These are phyloP conservation scores for Ophiostoma novo-ulmi DNA, from an alignment of 2,329 filamentous ascomycete genomes.

Conservation along the genomic window DNA sequence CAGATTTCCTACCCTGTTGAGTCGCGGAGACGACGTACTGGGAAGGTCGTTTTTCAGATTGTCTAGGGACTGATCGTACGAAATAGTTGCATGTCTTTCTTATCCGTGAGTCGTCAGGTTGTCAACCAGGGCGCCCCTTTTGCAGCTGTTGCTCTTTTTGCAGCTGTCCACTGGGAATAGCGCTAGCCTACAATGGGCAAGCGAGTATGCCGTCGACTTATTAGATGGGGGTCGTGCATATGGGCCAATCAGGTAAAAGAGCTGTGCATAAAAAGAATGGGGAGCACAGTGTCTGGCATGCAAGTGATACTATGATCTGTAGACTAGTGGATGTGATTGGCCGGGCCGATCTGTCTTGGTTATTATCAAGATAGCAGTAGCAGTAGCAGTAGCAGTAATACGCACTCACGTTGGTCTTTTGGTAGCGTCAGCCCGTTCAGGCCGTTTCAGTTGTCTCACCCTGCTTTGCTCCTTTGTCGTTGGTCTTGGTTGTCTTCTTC, in stretches of 20 bases:
- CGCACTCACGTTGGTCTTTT: neutral
- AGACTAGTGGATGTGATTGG: constrained; percentile 15
- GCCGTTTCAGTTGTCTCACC: constrained; percentile 5
- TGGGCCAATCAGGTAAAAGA: neutral
- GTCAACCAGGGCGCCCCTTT: neutral
- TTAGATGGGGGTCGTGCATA: constrained; percentile 13
- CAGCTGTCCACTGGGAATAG: neutral
- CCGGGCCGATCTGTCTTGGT: constrained; percentile 4
- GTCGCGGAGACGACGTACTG: neutral
- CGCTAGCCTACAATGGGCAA: constrained; percentile 16
- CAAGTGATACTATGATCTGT: neutral
- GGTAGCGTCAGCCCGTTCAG: neutral
- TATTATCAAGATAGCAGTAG: neutral
- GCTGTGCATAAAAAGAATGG: neutral
- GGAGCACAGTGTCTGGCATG: neutral
- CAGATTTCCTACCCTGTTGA: neutral
- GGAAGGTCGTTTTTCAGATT: neutral
- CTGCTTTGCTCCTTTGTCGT: neutral
- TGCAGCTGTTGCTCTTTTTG: neutral
- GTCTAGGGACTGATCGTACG: neutral
- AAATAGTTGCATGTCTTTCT: neutral
- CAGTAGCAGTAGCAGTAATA: neutral
- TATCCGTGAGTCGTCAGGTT: neutral
- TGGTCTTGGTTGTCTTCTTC: too few species aligned
- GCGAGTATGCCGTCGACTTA: constrained; percentile 19